Conservation (phyloP, 257 asterid species). For the Craterostigma plantagineum region DNA sequence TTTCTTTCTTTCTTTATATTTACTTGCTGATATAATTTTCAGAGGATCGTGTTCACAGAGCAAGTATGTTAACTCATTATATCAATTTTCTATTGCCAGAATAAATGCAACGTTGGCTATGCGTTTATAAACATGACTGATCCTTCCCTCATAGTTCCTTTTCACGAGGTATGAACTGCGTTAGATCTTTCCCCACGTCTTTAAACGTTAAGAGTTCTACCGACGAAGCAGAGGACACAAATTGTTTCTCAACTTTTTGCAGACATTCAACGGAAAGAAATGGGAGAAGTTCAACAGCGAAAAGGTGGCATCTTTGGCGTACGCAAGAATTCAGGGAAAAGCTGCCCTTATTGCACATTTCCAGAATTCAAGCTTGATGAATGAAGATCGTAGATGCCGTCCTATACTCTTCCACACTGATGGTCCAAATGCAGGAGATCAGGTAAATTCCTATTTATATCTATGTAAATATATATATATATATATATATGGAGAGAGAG, state of each 20-base stretch:
- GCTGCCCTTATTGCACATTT: slow-evolving; percentile 90
- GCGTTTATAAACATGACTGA: slow-evolving; percentile 97
- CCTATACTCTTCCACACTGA: slow-evolving; percentile 96
- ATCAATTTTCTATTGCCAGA: slow-evolving; percentile 36
- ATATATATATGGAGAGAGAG: no score
- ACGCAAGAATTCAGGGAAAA: slow-evolving; percentile 96
- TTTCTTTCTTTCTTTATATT: neutral
- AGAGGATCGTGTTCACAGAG: slow-evolving; percentile 1
- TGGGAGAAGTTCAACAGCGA: slow-evolving; percentile 99
- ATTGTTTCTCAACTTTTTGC: slow-evolving; percentile 10
- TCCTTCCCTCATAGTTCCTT: slow-evolving; percentile 66
- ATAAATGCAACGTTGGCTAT: slow-evolving; percentile 97
- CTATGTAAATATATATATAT: no score
- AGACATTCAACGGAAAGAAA: slow-evolving; percentile 92
- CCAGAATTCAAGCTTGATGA: slow-evolving; percentile 99
- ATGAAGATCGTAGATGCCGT: slow-evolving; percentile 94
- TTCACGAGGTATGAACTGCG: slow-evolving; percentile 46
- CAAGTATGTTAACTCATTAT: slow-evolving; percentile 9
- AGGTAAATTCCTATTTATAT: slow-evolving; percentile 23
- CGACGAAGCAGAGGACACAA: slow-evolving; percentile 1
- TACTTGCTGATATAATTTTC: slow-evolving; percentile 2
- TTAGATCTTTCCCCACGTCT: slow-evolving; percentile 2
- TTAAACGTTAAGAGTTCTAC: slow-evolving; percentile 4
- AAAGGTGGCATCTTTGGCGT: slow-evolving; percentile 92
- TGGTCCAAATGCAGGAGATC: slow-evolving; percentile 99